Evolutionary conservation across 805 yeast species (phyloP), one percentile per base, ranked within the genome.

Genomic region (Saccharomycopsis guyanensis): DNA sequence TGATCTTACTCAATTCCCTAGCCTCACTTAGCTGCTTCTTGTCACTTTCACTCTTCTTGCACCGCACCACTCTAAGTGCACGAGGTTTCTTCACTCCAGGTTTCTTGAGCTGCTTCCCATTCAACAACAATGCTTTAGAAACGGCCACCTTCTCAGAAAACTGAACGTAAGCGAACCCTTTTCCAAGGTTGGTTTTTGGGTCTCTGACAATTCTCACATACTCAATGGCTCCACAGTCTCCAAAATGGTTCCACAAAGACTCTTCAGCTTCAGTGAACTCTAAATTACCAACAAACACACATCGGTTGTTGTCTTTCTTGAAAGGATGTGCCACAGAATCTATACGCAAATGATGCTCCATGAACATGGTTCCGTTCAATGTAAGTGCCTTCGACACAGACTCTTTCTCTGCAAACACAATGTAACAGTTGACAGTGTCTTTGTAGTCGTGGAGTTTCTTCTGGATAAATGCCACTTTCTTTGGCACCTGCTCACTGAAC

Each of bases 91-190:
- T 61, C 53, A 57, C 66, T 33, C 63, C 65, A 29, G 68, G 65
- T 46, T 65, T 67, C 1, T 51, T 57, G 54, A 77, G 62, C 49
- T 79, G 76, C 66, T 85, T 80, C 39, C 78, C 91, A 62, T 89
- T 76, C 51, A 86, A 66, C 49, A 87, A 65, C 45, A 93, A 64
- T 0, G 96, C 97, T 59, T 86, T 84, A 52, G 80, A 79, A 7
- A 93, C 96, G 36, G 80, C 70, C 46, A 81, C 65, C 45, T 76
- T 64, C 57, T 85, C 91, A 51, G 71, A 75, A 68, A 89, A 93
- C 64, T 91, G 97, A 31, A 93, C 88, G 61, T 89, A 86, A 4
- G 96, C 98, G 67, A 93, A 89, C 4, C 99, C 99, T 66, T 93
- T 93, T 53, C 98, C 99, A 49, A 91, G 71, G 57, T 93, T 91